Evolutionary conservation across 2,329 filamentous ascomycete genomes (phyloP).

Genomic region (Neurospora sp.): DNA sequence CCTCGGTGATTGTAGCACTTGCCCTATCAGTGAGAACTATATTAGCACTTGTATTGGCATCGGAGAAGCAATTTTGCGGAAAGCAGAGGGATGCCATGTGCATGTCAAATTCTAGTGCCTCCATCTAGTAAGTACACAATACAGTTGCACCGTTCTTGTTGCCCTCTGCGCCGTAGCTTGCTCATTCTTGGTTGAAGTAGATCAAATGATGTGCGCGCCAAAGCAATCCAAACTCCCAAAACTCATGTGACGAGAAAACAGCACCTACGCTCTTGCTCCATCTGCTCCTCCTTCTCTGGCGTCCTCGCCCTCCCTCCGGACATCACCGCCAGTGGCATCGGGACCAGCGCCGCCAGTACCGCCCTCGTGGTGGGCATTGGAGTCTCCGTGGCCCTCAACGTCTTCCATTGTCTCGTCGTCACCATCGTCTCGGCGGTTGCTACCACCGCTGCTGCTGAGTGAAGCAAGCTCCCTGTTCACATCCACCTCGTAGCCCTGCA

Average conservation of each 20-base stretch:
- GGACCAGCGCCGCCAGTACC: conserved; percentile 73
- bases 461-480: conserved; percentile 62
- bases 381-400: conserved; percentile 54
- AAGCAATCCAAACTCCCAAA: conserved; percentile 3
- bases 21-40: conserved; percentile 9
- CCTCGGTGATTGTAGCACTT: conserved; percentile 12
- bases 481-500: conserved; percentile 85
- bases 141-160: conserved; percentile 4
- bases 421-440: conserved; percentile 40
- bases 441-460: conserved; percentile 42
- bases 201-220: conserved; percentile 1
- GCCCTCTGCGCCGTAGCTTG: conserved; percentile 9
- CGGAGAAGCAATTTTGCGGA: not conserved
- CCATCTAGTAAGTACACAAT: conserved; percentile 16
- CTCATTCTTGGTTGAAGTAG: not conserved
- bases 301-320: conserved; percentile 80
- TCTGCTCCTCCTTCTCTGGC: conserved; percentile 90
- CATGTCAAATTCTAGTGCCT: conserved; percentile 13
- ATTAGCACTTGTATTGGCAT: conserved; percentile 9
- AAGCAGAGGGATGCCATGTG: conserved; percentile 5
- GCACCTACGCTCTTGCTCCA: conserved; percentile 98
- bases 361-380: conserved; percentile 46
- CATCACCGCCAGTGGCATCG: conserved; percentile 81
- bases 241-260: conserved; percentile 20
- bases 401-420: conserved; percentile 75